Evolutionary conservation across 139 green algal species (phyloP).

Genomic region (Coccomyxa sp.): DNA sequence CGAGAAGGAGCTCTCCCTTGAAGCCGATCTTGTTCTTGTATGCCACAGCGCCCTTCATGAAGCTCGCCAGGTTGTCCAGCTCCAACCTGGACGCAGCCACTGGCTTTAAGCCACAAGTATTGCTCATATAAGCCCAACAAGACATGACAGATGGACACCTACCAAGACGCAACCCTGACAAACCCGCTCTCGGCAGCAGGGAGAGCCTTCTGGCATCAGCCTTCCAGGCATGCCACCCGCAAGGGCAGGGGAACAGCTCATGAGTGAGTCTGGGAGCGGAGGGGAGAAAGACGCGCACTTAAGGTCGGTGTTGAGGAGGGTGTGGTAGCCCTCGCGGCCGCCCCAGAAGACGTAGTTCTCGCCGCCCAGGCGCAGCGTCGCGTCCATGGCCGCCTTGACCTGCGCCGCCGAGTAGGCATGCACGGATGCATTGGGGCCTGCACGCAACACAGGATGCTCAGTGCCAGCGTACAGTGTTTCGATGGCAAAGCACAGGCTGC

Average conservation of each 20-base stretch:
- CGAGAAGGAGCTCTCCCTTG: slow-evolving; percentile 54
- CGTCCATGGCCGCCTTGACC: slow-evolving; percentile 60
- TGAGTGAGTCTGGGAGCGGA: no score
- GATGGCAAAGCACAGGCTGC: no score
- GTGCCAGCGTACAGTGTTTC: no score
- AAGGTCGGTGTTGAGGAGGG: slow-evolving; percentile 71
- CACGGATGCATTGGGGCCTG: slow-evolving; percentile 42
- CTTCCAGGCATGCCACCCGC: no score
- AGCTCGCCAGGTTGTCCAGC: slow-evolving; percentile 51
- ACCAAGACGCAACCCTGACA: no score
- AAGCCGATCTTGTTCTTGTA: slow-evolving; percentile 55
- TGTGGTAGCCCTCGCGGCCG: slow-evolving; percentile 69
- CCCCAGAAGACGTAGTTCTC: slow-evolving; percentile 75
- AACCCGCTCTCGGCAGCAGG: no score
- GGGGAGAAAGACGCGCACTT: background rate
- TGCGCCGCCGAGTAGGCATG: slow-evolving; percentile 52
- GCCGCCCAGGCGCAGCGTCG: slow-evolving; percentile 42
- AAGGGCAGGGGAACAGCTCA: no score
- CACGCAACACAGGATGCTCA: background rate
- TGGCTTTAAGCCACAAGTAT: no score
- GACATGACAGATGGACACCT: no score
- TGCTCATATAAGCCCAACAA: no score
- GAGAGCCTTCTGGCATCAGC: no score
- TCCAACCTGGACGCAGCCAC: slow-evolving; percentile 26
- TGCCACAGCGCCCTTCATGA: slow-evolving; percentile 44